Base-by-base conservation (phyloP, 2,329 filamentous ascomycete species). In the Corinectria fuckeliana region DNA sequence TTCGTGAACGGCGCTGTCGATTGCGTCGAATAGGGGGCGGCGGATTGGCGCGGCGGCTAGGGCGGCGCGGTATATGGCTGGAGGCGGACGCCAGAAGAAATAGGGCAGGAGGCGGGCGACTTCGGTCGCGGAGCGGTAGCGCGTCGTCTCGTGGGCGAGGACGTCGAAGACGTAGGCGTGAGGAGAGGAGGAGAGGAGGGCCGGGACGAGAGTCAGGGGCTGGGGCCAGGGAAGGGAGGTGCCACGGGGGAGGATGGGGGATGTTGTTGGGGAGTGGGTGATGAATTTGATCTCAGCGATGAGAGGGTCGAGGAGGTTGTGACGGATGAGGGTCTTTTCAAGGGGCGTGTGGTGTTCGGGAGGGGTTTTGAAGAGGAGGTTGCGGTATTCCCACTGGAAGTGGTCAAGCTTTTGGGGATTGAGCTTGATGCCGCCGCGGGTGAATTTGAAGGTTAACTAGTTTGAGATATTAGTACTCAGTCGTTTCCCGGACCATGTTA, bases 341-440 rank as follows among this genome's bases (percentile, higher is more conserved):
- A 50, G 53, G 18, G 60, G 38, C 3, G 70, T 70, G 4, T 70
- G 66, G 6, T 64, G 62, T 3, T 66, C 20, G 26, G 63, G 20
- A 7, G 67, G 68, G 2, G 69, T 62, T 38, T 65, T 64, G 38
- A 78, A 66, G 23, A 78, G 70, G 5, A 73, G 67, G 26, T 72
- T 73, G 16, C 74, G 68, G 71, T 94, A 91, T 45, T 85, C 83
- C 67, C 85, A 87, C 71, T 97, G 92, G 48, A 98, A 84, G 74
- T 88, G 92, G 68, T 86, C 84, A 14, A 98, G 83, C 72, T 98
- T 99, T 48, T 88, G 86, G 50, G 89, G 85, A 18, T 90, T 88
- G 16, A 97, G 91, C 13, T 90, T 89, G 6, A 93, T 92, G 73
- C 97, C 93, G 9, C 94, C 94, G 68, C 90, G 91, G 3, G 93